Conservation (phyloP, 2,329 filamentous ascomycete genomes). For the Pseudocercospora cruenta region DNA sequence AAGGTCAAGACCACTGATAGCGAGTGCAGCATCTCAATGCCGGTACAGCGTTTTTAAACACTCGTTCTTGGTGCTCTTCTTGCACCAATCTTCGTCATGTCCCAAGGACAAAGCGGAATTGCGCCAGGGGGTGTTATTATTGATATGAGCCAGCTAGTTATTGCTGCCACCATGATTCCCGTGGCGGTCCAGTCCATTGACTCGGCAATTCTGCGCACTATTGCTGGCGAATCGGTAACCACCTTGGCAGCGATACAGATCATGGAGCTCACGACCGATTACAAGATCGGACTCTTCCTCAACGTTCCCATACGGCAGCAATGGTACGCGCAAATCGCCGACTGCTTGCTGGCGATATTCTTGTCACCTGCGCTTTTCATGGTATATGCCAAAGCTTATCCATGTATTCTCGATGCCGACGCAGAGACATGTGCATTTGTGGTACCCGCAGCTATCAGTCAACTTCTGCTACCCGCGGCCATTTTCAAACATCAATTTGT, state of each 20-base stretch:
- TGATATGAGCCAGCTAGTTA: neutral
- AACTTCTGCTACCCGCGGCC: neutral
- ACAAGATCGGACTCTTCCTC: neutral
- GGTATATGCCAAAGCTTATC: neutral
- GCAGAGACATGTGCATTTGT: neutral
- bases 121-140: neutral
- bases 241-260: neutral
- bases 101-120: neutral
- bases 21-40: neutral
- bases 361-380: neutral
- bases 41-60: neutral
- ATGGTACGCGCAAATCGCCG: neutral
- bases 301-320: neutral
- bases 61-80: neutral
- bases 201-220: neutral
- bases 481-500: constrained; percentile 1
- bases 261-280: neutral
- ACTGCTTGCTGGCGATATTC: neutral
- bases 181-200: neutral
- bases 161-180: neutral
- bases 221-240: neutral
- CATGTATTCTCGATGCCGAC: neutral
- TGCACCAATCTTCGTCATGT: neutral
- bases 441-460: neutral
- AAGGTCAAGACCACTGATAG: neutral